Evolutionary conservation across 768 basidiomycete species (phyloP).

Genomic region (Lentinula aciculospora): DNA sequence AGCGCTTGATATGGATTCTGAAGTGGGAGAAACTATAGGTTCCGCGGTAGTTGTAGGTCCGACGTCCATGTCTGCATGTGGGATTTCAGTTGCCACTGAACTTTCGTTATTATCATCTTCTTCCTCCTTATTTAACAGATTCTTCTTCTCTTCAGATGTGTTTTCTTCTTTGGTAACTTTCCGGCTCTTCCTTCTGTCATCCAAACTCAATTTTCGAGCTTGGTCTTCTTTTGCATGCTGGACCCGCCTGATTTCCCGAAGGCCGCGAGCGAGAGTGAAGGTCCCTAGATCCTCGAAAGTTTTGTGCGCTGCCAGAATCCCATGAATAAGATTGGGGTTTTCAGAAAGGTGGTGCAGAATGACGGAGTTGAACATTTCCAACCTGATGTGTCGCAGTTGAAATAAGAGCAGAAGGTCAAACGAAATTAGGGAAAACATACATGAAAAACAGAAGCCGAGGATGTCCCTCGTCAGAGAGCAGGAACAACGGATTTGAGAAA

Average conservation of each 20-base stretch:
- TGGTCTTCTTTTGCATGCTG: slow-evolving; percentile 73
- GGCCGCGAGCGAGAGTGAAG: slow-evolving; percentile 81
- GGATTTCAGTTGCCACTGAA: background rate
- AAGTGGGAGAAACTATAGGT: slow-evolving; percentile 38
- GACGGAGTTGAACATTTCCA: slow-evolving; percentile 89
- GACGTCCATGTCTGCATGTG: slow-evolving; percentile 12
- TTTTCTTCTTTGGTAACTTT: slow-evolving; percentile 27
- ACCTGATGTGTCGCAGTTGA: slow-evolving; percentile 33
- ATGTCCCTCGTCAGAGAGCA: slow-evolving; percentile 92
- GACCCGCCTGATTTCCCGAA: slow-evolving; percentile 76
- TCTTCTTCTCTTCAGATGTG: slow-evolving; percentile 58
- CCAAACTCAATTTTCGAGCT: slow-evolving; percentile 25
- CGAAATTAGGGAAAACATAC: slow-evolving; percentile 34
- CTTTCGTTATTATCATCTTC: slow-evolving; percentile 18
- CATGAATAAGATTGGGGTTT: slow-evolving; percentile 86
- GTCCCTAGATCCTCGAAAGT: slow-evolving; percentile 88
- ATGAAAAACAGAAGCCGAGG: slow-evolving; percentile 90
- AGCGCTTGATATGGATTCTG: slow-evolving; percentile 25
- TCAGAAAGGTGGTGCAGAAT: slow-evolving; percentile 72
- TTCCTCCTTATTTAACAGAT: slow-evolving; percentile 54
- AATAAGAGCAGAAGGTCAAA: background rate
- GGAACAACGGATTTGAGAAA: slow-evolving; percentile 84
- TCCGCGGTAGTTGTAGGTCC: slow-evolving; percentile 26
- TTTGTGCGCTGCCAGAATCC: slow-evolving; percentile 77
- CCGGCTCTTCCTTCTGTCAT: slow-evolving; percentile 34